These are phyloP conservation scores for Angomonas ambiguus DNA, from an alignment of 208 protist genomes.

Conservation along the genomic window DNA sequence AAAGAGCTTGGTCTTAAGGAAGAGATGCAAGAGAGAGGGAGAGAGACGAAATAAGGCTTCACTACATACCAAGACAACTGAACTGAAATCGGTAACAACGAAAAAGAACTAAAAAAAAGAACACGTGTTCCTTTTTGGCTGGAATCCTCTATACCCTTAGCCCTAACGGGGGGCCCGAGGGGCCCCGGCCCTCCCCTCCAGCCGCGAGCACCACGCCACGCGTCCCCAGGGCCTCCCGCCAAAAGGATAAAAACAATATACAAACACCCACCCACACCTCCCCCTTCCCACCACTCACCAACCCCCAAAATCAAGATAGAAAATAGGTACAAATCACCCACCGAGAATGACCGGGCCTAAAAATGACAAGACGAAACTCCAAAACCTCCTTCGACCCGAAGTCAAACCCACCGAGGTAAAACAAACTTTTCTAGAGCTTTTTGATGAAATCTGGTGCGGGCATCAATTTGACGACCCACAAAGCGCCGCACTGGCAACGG, in stretches of 20 bases:
- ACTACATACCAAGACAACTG: neutral
- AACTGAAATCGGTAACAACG: neutral
- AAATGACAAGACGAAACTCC: neutral
- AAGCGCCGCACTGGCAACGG: conserved; percentile 58
- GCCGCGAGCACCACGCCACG: too few relatives aligned
- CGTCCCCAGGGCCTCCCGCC: too few relatives aligned
- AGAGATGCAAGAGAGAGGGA: neutral
- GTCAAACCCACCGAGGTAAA: neutral
- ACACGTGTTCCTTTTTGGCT: too few relatives aligned
- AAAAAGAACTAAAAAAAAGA: too few relatives aligned
- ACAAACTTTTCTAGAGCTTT: neutral
- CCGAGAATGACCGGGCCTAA: neutral
- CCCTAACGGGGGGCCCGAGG: too few relatives aligned
- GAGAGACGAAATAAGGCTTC: neutral
- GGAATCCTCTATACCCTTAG: too few relatives aligned
- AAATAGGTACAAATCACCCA: too few relatives aligned
- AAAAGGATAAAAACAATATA: neutral
- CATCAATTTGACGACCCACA: conserved; percentile 17
- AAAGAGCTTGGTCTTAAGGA: conserved; percentile 11
- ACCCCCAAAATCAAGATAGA: too few relatives aligned
- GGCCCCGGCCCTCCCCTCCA: too few relatives aligned
- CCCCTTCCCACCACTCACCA: neutral
- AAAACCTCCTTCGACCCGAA: neutral
- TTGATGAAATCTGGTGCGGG: neutral
- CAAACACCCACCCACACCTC: neutral